Evolutionary conservation across 108 stramenopile species (phyloP).

Genomic region (Epithemia pelagica): DNA sequence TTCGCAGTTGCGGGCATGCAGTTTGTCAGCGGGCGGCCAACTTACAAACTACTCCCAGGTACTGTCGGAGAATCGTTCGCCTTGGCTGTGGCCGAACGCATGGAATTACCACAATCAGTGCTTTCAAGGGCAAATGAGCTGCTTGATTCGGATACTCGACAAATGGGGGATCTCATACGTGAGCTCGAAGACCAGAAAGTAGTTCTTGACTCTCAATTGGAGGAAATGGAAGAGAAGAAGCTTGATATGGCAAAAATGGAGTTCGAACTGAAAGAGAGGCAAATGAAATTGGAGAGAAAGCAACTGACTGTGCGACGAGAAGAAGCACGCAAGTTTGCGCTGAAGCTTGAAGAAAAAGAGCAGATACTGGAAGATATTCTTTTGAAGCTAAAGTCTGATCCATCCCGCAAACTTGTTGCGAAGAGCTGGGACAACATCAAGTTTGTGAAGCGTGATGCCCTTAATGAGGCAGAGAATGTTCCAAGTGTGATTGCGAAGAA

Average conservation of each 20-base stretch:
- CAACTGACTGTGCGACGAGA: conserved; percentile 64
- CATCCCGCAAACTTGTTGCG: conserved; percentile 71
- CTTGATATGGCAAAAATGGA: conserved; percentile 64
- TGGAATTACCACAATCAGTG: conserved; percentile 63
- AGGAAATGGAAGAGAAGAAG: conserved; percentile 60
- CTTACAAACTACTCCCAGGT: conserved; percentile 86
- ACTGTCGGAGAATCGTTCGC: conserved; percentile 91
- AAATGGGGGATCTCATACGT: conserved; percentile 83
- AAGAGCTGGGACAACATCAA: conserved; percentile 85
- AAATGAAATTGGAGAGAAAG: conserved; percentile 54
- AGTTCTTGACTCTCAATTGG: conserved; percentile 55
- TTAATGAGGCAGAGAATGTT: conserved; percentile 67
- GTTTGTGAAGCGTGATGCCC: conserved; percentile 71
- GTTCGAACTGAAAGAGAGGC: conserved; percentile 59
- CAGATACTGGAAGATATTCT: conserved; percentile 77
- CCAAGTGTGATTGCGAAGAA: conserved; percentile 46
- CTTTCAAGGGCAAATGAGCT: conserved; percentile 70
- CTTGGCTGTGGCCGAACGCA: conserved; percentile 78
- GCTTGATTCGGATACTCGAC: conserved; percentile 74
- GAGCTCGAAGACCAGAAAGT: conserved; percentile 79
- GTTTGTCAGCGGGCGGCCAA: conserved; percentile 80
- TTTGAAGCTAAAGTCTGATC: conserved; percentile 67
- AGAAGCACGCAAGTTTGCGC: conserved; percentile 74
- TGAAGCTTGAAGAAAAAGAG: conserved; percentile 86
- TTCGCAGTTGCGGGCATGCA: conserved; percentile 91